Evolutionary conservation across 768 basidiomycete genomes (phyloP), one percentile per base, ranked within the genome.

Genomic region (Leucocoprinus sp.): DNA sequence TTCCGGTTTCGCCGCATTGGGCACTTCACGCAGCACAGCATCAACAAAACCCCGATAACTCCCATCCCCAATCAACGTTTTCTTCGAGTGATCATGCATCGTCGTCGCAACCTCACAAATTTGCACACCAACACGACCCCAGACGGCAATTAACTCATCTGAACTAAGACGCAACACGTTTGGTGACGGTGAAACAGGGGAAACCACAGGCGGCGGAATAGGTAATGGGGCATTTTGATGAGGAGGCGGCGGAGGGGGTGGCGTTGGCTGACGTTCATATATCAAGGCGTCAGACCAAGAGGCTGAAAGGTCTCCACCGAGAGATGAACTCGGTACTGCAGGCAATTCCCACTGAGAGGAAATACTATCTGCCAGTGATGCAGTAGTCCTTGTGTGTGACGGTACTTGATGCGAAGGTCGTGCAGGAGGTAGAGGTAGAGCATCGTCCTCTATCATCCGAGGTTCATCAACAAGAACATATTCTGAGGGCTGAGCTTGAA

Each of bases 41-140:
- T 67, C 60, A 19, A 95, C 75, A 58, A 93, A 93, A 3, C 91
- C 90, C 2, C 72, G 66, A 46, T 86, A 83, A 35, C 85, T 82
- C 8, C 93, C 91, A 56, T 95, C 91, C 5, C 89, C 93, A 23
- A 93, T 73, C 33, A 91, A 69, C 7, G 71, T 58, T 61, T 77
- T 82, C 65, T 84, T 91, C 29, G 87, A 89, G 53, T 82, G 81
- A 26, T 86, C 84, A 50, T 71, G 75, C 42, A 93, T 58, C 31
- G 68, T 63, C 14, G 75, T 72, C 1, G 92, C 90, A 0, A 75
- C 70, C 52, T 86, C 79, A 55, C 78, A 75, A 2, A 95, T 71
- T 47, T 79, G 79, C 4, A 80, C 76, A 8, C 93, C 93, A 1
- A 87, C 78, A 22, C 79, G 76, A 4, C 77, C 76, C 75, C 84